Evolutionary conservation across 1,139 yeast species (phyloP), one percentile per base, ranked within the genome.

Genomic region (Candida pseudoviswanathii): DNA sequence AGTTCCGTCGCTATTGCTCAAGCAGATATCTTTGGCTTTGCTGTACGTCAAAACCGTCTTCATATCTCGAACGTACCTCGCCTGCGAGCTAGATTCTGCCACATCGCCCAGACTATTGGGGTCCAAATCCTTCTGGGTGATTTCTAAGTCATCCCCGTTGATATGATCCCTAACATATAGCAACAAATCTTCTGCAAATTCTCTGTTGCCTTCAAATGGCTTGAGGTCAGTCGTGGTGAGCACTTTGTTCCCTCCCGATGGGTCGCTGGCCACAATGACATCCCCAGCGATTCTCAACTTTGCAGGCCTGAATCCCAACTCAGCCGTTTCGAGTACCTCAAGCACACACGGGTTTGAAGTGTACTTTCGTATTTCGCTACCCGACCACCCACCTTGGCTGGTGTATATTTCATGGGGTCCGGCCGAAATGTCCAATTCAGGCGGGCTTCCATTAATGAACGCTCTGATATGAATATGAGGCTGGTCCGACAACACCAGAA

Each of bases 331-430:
- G 6, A 31, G 21, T 21, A 44, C 22, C 10, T 48, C 31, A 4
- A 43, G 5, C 3, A 4, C 5, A n/a, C 16, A 31, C n/a, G 21
- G 34, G 8, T n/a, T 25, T 5, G 39, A 7, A 5, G 25, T 24
- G 30, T 52, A 55, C 30, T 57, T 63, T 44, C 64, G 55, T 37
- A 68, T 54, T 47, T 75, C 78, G 5, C 78, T 74, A 38, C 71
- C 66, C 24, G 67, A 65, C 51, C 68, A 66, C 2, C 78, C 75
- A 25, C 80, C 79, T 51, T 70, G 77, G 46, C 75, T 68, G 3
- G 67, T 52, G 27, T 65, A 57, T 7, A 73, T 21, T n/a, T 57
- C 57, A 2, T 36, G 10, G n/a, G 27, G 10, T 8, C 41, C 44
- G 2, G 36, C 10, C 22, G 59, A 58, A 10, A 73, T 52, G 50